These are phyloP conservation scores for Blepharisma stoltei DNA, from an alignment of 73 alveolate genomes.

Conservation along the genomic window DNA sequence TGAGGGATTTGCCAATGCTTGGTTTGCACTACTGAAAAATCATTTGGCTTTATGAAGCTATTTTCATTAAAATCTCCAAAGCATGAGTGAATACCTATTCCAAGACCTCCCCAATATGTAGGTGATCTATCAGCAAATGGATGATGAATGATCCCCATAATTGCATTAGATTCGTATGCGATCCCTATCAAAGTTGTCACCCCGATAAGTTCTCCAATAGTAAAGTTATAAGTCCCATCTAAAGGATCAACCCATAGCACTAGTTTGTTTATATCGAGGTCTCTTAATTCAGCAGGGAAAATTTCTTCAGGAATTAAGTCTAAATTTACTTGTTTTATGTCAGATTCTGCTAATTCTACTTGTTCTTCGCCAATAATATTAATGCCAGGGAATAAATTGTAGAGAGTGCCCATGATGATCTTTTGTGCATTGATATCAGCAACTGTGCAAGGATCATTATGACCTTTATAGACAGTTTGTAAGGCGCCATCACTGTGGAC, in stretches of 20 bases:
- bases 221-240: constrained; percentile 87
- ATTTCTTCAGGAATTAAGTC: neutral
- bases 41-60: neutral
- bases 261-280: constrained; percentile 42
- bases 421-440: constrained; percentile 49
- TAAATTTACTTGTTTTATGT: neutral
- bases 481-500: constrained; percentile 26
- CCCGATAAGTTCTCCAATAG: constrained; percentile 61
- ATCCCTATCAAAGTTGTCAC: constrained; percentile 78
- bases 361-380: constrained; percentile 49
- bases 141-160: constrained; percentile 39
- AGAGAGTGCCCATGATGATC: constrained; percentile 28
- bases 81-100: neutral
- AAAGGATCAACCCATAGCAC: constrained; percentile 89
- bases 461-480: constrained; percentile 36
- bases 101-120: constrained; percentile 1
- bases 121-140: constrained; percentile 23
- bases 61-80: neutral
- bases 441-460: constrained; percentile 46
- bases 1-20: neutral
- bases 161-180: constrained; percentile 37
- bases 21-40: neutral
- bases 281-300: constrained; percentile 20
- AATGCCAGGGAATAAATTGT: constrained; percentile 38
- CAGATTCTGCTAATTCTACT: neutral